Conservation (phyloP, 1,139 yeast genomes). For the Oligophagozyma castellii region DNA sequence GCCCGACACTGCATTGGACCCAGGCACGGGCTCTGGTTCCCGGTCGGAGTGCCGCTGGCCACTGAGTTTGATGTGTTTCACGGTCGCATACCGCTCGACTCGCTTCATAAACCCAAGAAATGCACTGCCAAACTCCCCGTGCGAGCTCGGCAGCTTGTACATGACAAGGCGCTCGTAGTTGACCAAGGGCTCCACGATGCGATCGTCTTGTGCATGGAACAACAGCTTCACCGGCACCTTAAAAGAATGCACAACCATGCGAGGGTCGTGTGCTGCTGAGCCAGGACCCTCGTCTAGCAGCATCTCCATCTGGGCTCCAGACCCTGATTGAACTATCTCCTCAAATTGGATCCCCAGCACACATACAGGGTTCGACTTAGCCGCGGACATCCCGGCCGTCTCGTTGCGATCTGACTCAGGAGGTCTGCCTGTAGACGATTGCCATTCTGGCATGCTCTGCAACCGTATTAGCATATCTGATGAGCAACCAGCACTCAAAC, state of each 20-base stretch:
- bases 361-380: constrained; percentile 14
- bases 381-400: constrained; percentile 1
- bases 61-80: constrained; percentile 16
- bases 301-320: constrained; percentile 1
- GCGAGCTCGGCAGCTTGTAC: constrained; percentile 17
- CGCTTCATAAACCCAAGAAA: constrained; percentile 21
- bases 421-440: too few relatives aligned
- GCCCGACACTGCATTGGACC: constrained; percentile 3
- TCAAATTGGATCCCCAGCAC: constrained; percentile 21
- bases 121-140: constrained; percentile 20
- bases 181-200: constrained; percentile 21
- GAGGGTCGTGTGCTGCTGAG: constrained; percentile 1
- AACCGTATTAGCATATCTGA: constrained; percentile 20
- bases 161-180: constrained; percentile 15
- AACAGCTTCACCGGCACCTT: constrained; percentile 21
- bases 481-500: constrained; percentile 17
- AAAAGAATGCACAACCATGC: constrained; percentile 18
- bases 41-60: constrained; percentile 4
- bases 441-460: constrained; percentile 19
- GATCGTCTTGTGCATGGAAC: constrained; percentile 17
- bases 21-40: constrained; percentile 4
- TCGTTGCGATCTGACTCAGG: too few relatives aligned
- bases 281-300: constrained; percentile 2
- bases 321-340: constrained; percentile 12
- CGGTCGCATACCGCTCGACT: constrained; percentile 19